Percentiles rank a stretch among this genome's conserved stretches.
Evolutionary conservation across 257 asterid species (phyloP).

Genomic region (Ehretia macrophylla): DNA sequence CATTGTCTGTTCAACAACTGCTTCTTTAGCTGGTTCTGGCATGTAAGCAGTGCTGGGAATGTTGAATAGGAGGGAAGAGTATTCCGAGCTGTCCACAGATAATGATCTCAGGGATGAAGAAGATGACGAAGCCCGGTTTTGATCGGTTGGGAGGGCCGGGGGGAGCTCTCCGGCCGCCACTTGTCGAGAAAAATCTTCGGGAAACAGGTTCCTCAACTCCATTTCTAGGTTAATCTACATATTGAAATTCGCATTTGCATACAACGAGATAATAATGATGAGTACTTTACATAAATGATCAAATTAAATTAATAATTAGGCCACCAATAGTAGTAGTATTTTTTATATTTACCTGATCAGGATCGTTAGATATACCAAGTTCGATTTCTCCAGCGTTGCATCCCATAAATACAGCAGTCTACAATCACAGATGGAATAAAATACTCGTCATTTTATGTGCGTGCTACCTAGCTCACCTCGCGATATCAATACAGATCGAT

Average conservation of each 20-base stretch:
- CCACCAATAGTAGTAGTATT: no score
- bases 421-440: no score
- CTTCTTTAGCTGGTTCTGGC: conserved; percentile 22
- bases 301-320: no score
- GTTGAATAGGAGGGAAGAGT: conserved; percentile 37
- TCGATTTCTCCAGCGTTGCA: conserved; percentile 78
- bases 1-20: background rate
- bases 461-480: no score
- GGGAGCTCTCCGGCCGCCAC: conserved; percentile 5
- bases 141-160: conserved; percentile 18
- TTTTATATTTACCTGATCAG: conserved; percentile 30
- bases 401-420: conserved; percentile 68
- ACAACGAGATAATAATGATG: background rate
- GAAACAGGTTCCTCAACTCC: conserved; percentile 47
- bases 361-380: conserved; percentile 48
- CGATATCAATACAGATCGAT: background rate
- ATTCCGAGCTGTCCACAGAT: conserved; percentile 62
- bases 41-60: conserved; percentile 19
- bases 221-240: conserved; percentile 51
- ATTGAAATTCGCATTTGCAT: background rate
- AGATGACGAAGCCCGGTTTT: conserved; percentile 47
- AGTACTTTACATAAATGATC: background rate
- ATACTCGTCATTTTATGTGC: no score
- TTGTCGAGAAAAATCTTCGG: conserved; percentile 28
- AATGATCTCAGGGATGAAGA: conserved; percentile 65